These are phyloP conservation scores for Elasticomyces elasticus DNA, from an alignment of 495 filamentous ascomycete species.

Conservation along the genomic window DNA sequence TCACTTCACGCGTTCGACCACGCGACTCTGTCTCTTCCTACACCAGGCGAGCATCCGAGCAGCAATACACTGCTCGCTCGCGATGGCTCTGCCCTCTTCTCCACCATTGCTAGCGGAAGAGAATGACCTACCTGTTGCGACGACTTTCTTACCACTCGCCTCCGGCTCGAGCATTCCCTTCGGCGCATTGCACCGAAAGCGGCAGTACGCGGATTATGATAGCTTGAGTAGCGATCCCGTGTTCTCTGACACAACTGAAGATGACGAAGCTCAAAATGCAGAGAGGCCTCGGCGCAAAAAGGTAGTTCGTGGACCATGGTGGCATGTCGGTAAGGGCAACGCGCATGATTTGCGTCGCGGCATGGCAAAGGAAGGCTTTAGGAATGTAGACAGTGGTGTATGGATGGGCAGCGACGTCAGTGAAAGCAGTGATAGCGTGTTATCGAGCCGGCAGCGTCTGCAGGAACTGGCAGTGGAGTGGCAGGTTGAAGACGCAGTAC, in stretches of 20 bases:
- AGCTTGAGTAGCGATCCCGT: constrained; percentile 21
- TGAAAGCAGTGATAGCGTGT: constrained; percentile 21
- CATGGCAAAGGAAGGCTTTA: constrained; percentile 44
- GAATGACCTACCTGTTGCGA: background rate
- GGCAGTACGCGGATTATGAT: constrained; percentile 9
- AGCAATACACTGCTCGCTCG: constrained; percentile 6
- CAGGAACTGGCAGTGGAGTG: constrained; percentile 12
- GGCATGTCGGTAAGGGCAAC: background rate
- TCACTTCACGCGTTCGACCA: background rate
- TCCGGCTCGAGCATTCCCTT: background rate
- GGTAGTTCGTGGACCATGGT: constrained; percentile 18
- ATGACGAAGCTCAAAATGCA: constrained; percentile 2
- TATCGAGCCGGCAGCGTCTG: constrained; percentile 6
- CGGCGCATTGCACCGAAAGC: constrained; percentile 1
- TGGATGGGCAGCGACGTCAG: constrained; percentile 61
- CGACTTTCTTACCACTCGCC: background rate
- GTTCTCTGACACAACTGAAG: constrained; percentile 16
- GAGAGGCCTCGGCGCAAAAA: constrained; percentile 9
- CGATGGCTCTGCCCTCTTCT: constrained; percentile 17
- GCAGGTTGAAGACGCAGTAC: constrained; percentile 31
- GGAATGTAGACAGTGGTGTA: constrained; percentile 72
- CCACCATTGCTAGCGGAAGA: constrained; percentile 12
- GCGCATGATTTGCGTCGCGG: constrained; percentile 20
- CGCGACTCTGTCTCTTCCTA: background rate
- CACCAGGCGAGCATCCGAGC: constrained; percentile 13